Evolutionary conservation across 2,329 filamentous ascomycete species (phyloP), one percentile per base, ranked within the genome.

Genomic region (Elsinoe arachidis): DNA sequence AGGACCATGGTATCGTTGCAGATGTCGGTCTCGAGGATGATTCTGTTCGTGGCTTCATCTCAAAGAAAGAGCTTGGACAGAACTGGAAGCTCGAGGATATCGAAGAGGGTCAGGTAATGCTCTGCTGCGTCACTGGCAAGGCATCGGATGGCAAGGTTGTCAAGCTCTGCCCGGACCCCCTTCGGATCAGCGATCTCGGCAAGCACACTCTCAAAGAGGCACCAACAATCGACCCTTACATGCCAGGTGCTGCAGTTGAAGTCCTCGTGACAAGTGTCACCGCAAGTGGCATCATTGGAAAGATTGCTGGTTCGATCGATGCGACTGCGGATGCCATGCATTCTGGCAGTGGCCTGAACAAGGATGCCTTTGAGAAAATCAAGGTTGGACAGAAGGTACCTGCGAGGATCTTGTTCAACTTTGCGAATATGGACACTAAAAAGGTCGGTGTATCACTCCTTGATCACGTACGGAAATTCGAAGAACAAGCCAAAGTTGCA

Each of bases 1-100:
- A 99, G 72, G 95, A 99, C 65, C 91, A 96, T 67, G 93, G 93
- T 61, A 80, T 93, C 58, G 82, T 97, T 57, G 96, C 99, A 90
- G 90, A 96, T 64, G 74, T 97, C 37, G 90, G 90, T 15, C 76
- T 97, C 5, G 78, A 84, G 35, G 82, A 84, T 55, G 74, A 79
- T 33, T 79, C 82, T 37, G 70, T 91, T 55, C 85, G 84, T 61
- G 93, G 88, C 2, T 99, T 99, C 73, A 78, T 99, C 67, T 82
- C 90, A 4, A 87, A 86, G 60, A 90, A 87, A 67, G 90, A 96
- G 68, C 75, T 96, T 15, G 87, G 88, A 52, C 69, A 80, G 30
- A 78, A 76, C 44, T 61, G 56, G 44, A 75, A 85, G 4, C 79
- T 88, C 61, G 79, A 84, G 14, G 80, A 81, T 53, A 77, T 96